Conservation (phyloP, 2,329 filamentous ascomycete genomes). For the Epichloe uncinata region DNA sequence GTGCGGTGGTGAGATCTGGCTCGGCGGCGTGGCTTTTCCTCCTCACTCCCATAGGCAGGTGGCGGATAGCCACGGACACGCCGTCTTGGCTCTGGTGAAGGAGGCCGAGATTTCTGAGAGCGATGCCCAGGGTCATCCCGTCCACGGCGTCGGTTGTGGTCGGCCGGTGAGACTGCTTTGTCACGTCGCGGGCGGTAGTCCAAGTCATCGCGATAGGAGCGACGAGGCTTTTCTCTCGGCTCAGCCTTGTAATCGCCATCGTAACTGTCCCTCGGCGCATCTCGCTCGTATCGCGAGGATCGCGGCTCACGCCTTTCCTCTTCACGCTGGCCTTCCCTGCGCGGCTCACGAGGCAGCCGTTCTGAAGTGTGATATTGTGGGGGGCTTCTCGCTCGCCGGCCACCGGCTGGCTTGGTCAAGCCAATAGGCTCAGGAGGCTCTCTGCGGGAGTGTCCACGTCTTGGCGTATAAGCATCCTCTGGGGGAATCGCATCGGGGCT, state of each 20-base stretch:
- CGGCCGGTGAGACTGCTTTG: constrained; percentile 8
- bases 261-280: background rate
- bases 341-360: constrained; percentile 3
- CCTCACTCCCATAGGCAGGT: constrained; percentile 10
- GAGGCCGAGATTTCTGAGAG: background rate
- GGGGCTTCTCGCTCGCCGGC: constrained; percentile 7
- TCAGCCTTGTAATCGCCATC: background rate
- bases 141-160: constrained; percentile 6
- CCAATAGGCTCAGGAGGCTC: constrained; percentile 3
- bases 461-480: constrained; percentile 6
- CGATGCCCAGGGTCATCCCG: constrained; percentile 5
- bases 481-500: constrained; percentile 6
- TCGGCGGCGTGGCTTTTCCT: constrained; percentile 8
- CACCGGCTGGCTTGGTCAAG: background rate
- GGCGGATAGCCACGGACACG: constrained; percentile 2
- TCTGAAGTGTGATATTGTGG: constrained; percentile 5
- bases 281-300: background rate
- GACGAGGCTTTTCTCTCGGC: constrained; percentile 1
- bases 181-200: constrained; percentile 10
- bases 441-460: constrained; percentile 6
- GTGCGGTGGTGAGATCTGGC: constrained; percentile 14
- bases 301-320: background rate
- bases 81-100: constrained; percentile 4
- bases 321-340: background rate
- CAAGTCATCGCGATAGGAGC: constrained; percentile 6